Evolutionary conservation across 1,284 basidiomycete genomes (phyloP).

Genomic region (Rhodotorula mucilaginosa): DNA sequence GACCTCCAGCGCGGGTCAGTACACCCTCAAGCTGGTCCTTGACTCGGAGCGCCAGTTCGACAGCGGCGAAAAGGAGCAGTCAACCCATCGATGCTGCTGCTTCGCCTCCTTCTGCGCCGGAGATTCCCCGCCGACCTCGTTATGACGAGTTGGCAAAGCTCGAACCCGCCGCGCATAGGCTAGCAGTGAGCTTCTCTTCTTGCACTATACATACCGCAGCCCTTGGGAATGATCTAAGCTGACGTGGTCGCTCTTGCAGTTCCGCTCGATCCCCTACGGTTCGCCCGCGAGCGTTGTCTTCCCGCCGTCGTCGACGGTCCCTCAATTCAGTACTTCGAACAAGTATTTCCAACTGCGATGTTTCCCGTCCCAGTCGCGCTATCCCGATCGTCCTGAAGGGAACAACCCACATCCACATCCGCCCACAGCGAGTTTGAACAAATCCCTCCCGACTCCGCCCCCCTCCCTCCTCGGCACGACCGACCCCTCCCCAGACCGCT

Average conservation of each 20-base stretch:
- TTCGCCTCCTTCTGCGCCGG: background rate
- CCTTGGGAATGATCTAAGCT: background rate
- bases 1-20: no score
- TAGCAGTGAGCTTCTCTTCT: background rate
- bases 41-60: background rate
- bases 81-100: background rate
- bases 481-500: background rate
- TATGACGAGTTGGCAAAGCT: background rate
- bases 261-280: conserved; percentile 19
- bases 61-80: background rate
- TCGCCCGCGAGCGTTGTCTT: conserved; percentile 11
- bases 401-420: background rate
- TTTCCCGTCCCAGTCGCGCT: conserved; percentile 17
- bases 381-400: background rate
- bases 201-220: background rate
- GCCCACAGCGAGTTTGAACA: background rate
- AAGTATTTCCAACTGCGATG: conserved; percentile 16
- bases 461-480: conserved; percentile 9
- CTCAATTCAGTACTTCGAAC: conserved; percentile 6
- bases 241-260: background rate
- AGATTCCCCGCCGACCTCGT: background rate
- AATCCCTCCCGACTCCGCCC: conserved; percentile 8
- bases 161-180: background rate
- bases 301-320: background rate
- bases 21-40: no score